Conservation (phyloP, 2,329 filamentous ascomycete species). For the Fusarium coffeatum region DNA sequence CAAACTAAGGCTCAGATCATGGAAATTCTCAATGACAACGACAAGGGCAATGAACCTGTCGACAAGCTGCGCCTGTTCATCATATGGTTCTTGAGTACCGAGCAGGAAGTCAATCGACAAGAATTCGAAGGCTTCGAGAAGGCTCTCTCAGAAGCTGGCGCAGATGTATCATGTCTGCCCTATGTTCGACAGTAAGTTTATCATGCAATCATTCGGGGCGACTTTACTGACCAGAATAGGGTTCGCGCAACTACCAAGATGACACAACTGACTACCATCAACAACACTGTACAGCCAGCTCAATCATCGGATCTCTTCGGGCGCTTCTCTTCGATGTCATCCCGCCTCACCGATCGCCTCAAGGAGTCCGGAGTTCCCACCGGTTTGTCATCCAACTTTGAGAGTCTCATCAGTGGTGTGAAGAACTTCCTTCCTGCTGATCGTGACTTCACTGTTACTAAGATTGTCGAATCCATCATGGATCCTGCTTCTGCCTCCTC, state of each 20-base stretch:
- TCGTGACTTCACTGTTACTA: conserved; percentile 94
- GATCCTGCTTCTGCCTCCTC: conserved; percentile 90
- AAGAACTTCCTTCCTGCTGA: conserved; percentile 98
- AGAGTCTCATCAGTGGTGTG: conserved; percentile 92
- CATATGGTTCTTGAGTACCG: conserved; percentile 96
- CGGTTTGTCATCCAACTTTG: conserved; percentile 80
- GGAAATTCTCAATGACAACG: conserved; percentile 82
- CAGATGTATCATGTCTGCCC: conserved; percentile 80
- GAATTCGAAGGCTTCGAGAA: conserved; percentile 91
- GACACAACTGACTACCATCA: conserved; percentile 96
- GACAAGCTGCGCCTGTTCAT: conserved; percentile 96
- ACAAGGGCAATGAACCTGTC: conserved; percentile 83
- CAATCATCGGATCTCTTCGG: conserved; percentile 84
- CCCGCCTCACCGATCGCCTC: conserved; percentile 90
- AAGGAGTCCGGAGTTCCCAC: conserved; percentile 87
- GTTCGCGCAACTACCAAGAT: conserved; percentile 96
- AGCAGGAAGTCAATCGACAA: conserved; percentile 83
- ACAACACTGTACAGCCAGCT: conserved; percentile 73
- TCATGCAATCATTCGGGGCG: background rate
- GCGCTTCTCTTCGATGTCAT: conserved; percentile 91
- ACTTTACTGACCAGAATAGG: conserved; percentile 56
- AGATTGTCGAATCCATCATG: conserved; percentile 98
- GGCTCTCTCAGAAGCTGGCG: conserved; percentile 79
- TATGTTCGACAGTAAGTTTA: conserved; percentile 83
- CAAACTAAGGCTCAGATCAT: conserved; percentile 90